These are phyloP conservation scores for Trichoderma endophyticum DNA, from an alignment of 2,329 filamentous ascomycete genomes.

Conservation along the genomic window DNA sequence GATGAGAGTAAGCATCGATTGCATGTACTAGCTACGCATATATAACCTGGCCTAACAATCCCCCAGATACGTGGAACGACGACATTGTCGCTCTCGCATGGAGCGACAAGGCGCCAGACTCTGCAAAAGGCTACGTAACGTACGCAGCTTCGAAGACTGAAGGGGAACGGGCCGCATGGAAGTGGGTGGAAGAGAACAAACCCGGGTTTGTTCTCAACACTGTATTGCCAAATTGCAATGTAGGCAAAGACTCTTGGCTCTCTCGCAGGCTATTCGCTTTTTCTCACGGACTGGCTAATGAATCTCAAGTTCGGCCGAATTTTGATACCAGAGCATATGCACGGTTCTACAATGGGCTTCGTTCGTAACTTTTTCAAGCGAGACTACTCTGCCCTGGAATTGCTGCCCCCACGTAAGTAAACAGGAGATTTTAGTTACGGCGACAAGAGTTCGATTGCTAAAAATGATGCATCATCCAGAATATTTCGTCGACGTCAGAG, in stretches of 20 bases:
- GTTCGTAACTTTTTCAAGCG: neutral
- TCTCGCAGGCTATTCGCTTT: neutral
- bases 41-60: neutral
- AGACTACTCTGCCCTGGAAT: neutral
- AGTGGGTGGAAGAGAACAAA: conserved; percentile 34
- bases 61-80: neutral
- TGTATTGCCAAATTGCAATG: conserved; percentile 25
- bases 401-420: neutral
- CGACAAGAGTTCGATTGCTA: neutral
- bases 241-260: neutral
- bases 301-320: neutral
- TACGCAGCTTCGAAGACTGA: conserved; percentile 38
- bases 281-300: neutral
- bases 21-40: neutral
- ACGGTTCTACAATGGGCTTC: neutral
- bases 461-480: neutral
- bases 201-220: conserved; percentile 27
- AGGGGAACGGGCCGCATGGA: conserved; percentile 35
- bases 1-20: neutral
- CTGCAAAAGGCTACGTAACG: conserved; percentile 20
- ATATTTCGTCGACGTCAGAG: conserved; percentile 24
- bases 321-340: neutral
- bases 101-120: neutral
- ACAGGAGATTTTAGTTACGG: neutral
- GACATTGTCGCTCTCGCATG: neutral